phyloP scores from a whole-genome alignment of 176 grass and related monocot genomes.

The Hyparrhenia diplandra region DNA sequence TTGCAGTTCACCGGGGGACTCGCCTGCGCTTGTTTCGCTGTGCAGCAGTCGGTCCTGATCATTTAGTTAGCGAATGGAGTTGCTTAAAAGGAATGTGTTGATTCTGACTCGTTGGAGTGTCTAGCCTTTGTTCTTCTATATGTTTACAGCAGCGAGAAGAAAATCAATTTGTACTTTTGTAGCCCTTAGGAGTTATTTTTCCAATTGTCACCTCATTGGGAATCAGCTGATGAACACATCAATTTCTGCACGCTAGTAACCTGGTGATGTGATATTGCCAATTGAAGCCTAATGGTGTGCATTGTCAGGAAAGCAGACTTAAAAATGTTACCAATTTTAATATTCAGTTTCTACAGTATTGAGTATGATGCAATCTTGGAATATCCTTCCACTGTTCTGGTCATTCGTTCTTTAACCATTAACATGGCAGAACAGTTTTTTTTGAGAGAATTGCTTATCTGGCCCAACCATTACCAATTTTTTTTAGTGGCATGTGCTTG shows the following conservation, averaged over 20 bases:
- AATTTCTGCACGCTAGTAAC: background rate
- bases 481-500: background rate
- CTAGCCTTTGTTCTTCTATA: background rate
- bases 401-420: background rate
- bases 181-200: conserved; percentile 22
- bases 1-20: background rate
- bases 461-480: too few species aligned
- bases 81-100: conserved; percentile 15
- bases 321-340: background rate
- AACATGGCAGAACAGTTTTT: background rate
- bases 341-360: background rate
- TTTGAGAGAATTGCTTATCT: too few species aligned
- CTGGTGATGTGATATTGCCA: background rate
- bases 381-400: background rate
- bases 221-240: background rate
- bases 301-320: background rate
- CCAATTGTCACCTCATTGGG: background rate
- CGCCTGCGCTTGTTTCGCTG: background rate
- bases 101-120: conserved; percentile 5
- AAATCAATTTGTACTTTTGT: background rate
- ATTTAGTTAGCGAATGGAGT: conserved; percentile 31
- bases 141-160: background rate
- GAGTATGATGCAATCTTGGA: background rate
- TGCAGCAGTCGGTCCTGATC: background rate
- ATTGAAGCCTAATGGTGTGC: background rate